A percentile compares a stretch with the other conserved stretches of the same genome.
Conservation (phyloP, 1,284 basidiomycete genomes). For the Rugosomyces carneus region DNA sequence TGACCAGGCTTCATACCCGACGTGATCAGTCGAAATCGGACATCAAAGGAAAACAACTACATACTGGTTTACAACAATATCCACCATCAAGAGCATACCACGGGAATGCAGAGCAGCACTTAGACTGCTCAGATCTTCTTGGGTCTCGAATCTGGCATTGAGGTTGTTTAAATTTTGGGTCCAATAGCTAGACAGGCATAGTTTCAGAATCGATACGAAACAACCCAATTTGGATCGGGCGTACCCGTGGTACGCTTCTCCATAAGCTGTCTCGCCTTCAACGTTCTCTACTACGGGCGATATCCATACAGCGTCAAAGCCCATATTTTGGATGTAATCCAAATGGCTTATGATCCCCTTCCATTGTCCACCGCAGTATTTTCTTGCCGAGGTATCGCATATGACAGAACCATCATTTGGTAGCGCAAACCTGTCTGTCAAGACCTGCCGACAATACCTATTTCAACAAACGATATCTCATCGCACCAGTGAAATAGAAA, state of each 20-base stretch:
- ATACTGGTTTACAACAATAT: slow-evolving; percentile 72
- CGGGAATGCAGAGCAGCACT: slow-evolving; percentile 56
- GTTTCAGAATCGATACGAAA: background rate
- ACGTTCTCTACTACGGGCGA: slow-evolving; percentile 62
- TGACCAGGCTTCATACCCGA: background rate
- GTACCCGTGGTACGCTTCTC: slow-evolving; percentile 59
- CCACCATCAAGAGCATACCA: slow-evolving; percentile 76
- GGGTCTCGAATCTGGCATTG: slow-evolving; percentile 62
- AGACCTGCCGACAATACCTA: slow-evolving; percentile 27
- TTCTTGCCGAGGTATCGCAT: slow-evolving; percentile 49
- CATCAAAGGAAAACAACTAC: slow-evolving; percentile 42
- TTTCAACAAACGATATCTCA: background rate
- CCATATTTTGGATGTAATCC: slow-evolving; percentile 73
- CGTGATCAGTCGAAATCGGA: slow-evolving; percentile 36
- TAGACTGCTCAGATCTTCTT: slow-evolving; percentile 58
- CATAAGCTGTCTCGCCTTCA: slow-evolving; percentile 55
- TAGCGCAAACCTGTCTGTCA: slow-evolving; percentile 73
- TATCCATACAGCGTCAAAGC: slow-evolving; percentile 71
- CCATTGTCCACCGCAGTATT: slow-evolving; percentile 76
- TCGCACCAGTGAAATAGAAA: no score
- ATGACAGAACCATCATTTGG: slow-evolving; percentile 29
- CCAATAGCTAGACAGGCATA: slow-evolving; percentile 41
- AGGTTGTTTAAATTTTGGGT: slow-evolving; percentile 51
- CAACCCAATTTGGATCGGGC: no score
- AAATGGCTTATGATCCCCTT: slow-evolving; percentile 63